These are phyloP conservation scores for Oldenlandia corymbosa DNA, from an alignment of 257 asterid species.

Conservation along the genomic window DNA sequence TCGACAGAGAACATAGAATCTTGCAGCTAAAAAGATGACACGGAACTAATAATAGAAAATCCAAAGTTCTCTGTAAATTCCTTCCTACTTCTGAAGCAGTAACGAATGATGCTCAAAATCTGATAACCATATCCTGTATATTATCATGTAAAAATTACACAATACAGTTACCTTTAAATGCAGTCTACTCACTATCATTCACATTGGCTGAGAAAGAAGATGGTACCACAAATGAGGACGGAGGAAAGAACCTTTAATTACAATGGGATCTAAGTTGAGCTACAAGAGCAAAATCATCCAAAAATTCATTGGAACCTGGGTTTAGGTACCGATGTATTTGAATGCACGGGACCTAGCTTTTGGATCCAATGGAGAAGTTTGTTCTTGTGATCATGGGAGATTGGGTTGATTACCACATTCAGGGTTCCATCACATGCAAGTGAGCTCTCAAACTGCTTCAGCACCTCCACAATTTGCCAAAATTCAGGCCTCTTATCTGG, in stretches of 20 bases:
- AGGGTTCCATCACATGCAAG: slow-evolving; percentile 40
- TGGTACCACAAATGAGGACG: slow-evolving; percentile 13
- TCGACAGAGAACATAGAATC: not conserved
- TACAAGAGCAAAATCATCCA: slow-evolving; percentile 14
- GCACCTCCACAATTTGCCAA: slow-evolving; percentile 37
- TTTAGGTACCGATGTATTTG: slow-evolving; percentile 28
- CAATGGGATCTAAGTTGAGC: slow-evolving; percentile 16
- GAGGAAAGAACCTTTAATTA: slow-evolving; percentile 21
- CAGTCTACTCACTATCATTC: slow-evolving; percentile 23
- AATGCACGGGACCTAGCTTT: slow-evolving; percentile 35
- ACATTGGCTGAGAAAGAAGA: slow-evolving; percentile 16
- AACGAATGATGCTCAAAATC: slow-evolving; percentile 12
- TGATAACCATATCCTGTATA: slow-evolving; percentile 11
- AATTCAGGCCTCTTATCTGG: slow-evolving; percentile 47
- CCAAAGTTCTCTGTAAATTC: not conserved
- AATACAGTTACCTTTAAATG: slow-evolving; percentile 10
- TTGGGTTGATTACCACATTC: slow-evolving; percentile 24
- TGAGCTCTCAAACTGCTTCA: slow-evolving; percentile 36
- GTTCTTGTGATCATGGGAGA: slow-evolving; percentile 35
- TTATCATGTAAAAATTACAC: slow-evolving; percentile 18
- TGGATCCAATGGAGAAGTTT: slow-evolving; percentile 43
- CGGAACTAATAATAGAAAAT: not conserved
- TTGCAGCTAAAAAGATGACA: not conserved
- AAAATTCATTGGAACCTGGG: slow-evolving; percentile 28
- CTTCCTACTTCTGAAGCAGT: not conserved